A percentile compares a stretch with the other conserved stretches of the same genome.
Conservation (phyloP, 2,329 filamentous ascomycete genomes). For the Neoascochyta sp. region DNA sequence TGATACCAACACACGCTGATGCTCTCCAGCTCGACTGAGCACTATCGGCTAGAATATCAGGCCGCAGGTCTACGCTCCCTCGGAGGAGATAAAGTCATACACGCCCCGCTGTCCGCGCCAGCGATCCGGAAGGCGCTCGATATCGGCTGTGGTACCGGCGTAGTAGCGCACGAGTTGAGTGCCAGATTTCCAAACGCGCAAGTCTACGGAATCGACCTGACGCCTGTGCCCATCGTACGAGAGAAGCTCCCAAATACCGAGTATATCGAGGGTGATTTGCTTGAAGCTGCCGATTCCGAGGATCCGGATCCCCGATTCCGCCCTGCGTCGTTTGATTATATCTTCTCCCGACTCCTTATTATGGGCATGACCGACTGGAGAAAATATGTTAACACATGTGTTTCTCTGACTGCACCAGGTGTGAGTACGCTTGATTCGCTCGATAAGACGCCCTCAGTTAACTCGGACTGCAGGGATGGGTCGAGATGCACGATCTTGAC, state of each 20-base stretch:
- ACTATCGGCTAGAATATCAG: constrained; percentile 20
- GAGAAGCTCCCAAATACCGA: constrained; percentile 9
- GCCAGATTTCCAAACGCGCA: constrained; percentile 4
- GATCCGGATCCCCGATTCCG: constrained; percentile 41
- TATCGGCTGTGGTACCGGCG: constrained; percentile 18
- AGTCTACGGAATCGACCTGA: constrained; percentile 20
- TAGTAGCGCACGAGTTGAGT: constrained; percentile 12
- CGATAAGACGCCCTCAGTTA: too few relatives aligned
- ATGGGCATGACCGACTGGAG: constrained; percentile 52
- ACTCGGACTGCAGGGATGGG: too few relatives aligned
- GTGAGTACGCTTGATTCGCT: too few relatives aligned
- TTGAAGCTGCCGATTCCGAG: constrained; percentile 8
- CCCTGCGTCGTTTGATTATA: constrained; percentile 50
- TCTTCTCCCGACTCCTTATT: constrained; percentile 51
- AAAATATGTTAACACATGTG: constrained; percentile 28
- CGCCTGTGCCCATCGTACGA: constrained; percentile 13
- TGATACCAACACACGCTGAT: too few relatives aligned
- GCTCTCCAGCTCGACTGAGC: constrained; percentile 15
- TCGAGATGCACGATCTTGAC: too few relatives aligned
- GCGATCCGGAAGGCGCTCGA: constrained; percentile 10
- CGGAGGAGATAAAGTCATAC: constrained; percentile 11
- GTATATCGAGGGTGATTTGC: constrained; percentile 10
- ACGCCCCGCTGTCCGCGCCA: constrained; percentile 6
- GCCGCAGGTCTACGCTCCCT: constrained; percentile 6
- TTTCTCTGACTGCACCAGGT: constrained; percentile 41